phyloP scores from a whole-genome alignment of 306 rosid species.

The Inga oerstediana region DNA sequence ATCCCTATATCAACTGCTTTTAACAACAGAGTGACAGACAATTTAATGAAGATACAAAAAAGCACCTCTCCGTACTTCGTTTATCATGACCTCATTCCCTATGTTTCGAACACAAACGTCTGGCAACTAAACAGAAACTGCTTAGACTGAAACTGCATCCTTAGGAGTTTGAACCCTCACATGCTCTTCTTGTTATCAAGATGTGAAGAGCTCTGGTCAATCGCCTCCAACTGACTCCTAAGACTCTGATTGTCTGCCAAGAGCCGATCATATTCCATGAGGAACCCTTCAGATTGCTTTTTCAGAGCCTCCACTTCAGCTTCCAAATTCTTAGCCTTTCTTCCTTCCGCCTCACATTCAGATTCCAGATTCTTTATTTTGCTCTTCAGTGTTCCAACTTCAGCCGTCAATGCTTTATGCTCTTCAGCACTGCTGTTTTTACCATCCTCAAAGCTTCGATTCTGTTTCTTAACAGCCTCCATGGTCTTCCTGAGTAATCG shows the following conservation, averaged over 20 bases:
- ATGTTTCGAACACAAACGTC: background rate
- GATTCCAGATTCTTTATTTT: slow-evolving; percentile 67
- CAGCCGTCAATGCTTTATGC: slow-evolving; percentile 63
- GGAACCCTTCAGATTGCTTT: slow-evolving; percentile 86
- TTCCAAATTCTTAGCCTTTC: slow-evolving; percentile 58
- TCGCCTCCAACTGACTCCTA: slow-evolving; percentile 65
- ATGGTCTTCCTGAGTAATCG: slow-evolving; percentile 81
- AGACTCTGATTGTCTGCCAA: slow-evolving; percentile 82
- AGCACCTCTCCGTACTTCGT: background rate
- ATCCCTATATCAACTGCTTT: slow-evolving; percentile 21
- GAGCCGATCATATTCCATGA: slow-evolving; percentile 86
- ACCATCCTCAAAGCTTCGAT: slow-evolving; percentile 64
- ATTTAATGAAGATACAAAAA: slow-evolving; percentile 19
- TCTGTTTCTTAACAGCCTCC: slow-evolving; percentile 93
- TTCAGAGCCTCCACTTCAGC: slow-evolving; percentile 75
- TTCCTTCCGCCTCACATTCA: slow-evolving; percentile 54
- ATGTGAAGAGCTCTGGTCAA: slow-evolving; percentile 55
- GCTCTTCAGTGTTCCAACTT: slow-evolving; percentile 50
- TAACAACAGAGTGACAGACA: background rate
- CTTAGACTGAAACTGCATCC: slow-evolving; percentile 26
- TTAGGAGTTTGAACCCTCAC: slow-evolving; percentile 33
- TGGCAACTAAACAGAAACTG: slow-evolving; percentile 7
- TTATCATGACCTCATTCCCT: slow-evolving; percentile 19
- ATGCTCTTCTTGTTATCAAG: slow-evolving; percentile 53
- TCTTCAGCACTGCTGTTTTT: slow-evolving; percentile 56